These are phyloP conservation scores for Blepharisma japonicum DNA, from an alignment of 73 alveolate species.

Conservation along the genomic window DNA sequence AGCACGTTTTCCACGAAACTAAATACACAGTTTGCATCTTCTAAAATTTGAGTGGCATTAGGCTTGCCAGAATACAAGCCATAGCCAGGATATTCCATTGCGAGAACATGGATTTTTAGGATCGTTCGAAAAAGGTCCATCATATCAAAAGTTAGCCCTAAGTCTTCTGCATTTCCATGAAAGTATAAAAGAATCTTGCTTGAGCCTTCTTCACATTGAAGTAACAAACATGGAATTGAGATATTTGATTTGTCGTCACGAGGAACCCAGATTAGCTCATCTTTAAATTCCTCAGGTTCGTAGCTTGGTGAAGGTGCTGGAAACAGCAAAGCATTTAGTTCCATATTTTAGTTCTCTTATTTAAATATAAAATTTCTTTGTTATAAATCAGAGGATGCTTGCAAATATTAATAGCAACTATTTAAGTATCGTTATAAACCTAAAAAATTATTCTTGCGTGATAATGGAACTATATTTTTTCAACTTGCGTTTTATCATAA, in stretches of 20 bases:
- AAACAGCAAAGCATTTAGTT: constrained; percentile 62
- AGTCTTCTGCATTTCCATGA: constrained; percentile 95
- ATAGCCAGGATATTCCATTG: constrained; percentile 91
- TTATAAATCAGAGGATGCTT: no score
- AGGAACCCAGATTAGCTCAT: constrained; percentile 70
- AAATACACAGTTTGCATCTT: constrained; percentile 65
- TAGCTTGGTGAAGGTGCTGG: constrained; percentile 64
- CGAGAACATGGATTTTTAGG: constrained; percentile 67
- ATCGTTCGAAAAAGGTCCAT: constrained; percentile 58
- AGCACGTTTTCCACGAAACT: constrained; percentile 26
- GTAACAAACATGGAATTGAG: constrained; percentile 54
- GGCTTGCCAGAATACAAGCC: constrained; percentile 76
- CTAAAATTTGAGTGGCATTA: constrained; percentile 53
- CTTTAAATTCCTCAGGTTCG: constrained; percentile 35
- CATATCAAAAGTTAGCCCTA: constrained; percentile 76
- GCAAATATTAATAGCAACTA: no score
- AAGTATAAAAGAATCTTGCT: constrained; percentile 70
- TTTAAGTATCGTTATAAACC: no score
- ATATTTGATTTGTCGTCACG: constrained; percentile 8
- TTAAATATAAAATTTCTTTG: no score
- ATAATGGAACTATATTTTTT: no score
- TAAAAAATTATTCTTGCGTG: no score
- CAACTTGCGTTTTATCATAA: no score
- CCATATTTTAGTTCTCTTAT: constrained; percentile 43
- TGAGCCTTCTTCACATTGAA: constrained; percentile 50